These are phyloP conservation scores for Artemisia annua DNA, from an alignment of 129 eudicot genomes.

Conservation along the genomic window DNA sequence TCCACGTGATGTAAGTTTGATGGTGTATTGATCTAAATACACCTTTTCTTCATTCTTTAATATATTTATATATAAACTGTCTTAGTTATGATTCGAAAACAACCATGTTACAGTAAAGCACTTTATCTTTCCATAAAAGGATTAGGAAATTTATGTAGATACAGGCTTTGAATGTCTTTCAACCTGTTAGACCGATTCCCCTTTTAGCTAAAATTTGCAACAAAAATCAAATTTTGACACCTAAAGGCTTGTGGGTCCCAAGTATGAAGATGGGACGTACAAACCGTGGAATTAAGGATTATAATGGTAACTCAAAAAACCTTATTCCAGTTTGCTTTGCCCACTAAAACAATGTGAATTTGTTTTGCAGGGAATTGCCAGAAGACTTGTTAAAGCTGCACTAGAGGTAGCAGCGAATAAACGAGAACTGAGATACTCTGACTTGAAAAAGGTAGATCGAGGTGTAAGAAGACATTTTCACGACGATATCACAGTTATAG, in stretches of 20 bases:
- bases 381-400: slow-evolving; percentile 69
- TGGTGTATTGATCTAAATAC: not conserved
- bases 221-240: not conserved
- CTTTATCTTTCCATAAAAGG: too few relatives aligned
- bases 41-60: too few relatives aligned
- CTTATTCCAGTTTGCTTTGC: not conserved
- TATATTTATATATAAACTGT: too few relatives aligned
- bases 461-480: slow-evolving; percentile 71
- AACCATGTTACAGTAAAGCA: too few relatives aligned
- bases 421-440: slow-evolving; percentile 72
- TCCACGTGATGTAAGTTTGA: slow-evolving; percentile 54
- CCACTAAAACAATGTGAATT: not conserved
- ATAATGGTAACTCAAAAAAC: not conserved
- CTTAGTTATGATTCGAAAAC: too few relatives aligned
- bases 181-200: not conserved
- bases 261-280: not conserved
- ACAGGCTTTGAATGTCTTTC: not conserved
- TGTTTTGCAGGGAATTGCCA: slow-evolving; percentile 60
- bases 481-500: slow-evolving; percentile 77
- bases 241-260: not conserved
- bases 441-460: slow-evolving; percentile 53
- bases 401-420: slow-evolving; percentile 65
- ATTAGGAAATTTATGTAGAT: too few relatives aligned
- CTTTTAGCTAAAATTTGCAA: not conserved
- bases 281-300: not conserved